Base-by-base conservation (phyloP, 495 filamentous ascomycete species). In the Penicillium turbatum region DNA sequence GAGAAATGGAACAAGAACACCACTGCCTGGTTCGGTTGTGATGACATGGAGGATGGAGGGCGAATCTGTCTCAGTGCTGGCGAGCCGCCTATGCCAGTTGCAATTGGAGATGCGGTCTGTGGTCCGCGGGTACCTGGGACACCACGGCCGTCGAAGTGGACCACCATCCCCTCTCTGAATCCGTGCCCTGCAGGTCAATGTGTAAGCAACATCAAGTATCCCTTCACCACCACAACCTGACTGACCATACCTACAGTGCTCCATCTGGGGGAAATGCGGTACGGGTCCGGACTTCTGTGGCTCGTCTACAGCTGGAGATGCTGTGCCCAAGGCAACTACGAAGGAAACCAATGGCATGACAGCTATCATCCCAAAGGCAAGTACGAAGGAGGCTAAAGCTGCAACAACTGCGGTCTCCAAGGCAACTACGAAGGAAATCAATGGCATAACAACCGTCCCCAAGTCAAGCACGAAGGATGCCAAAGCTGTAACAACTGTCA, bases 71-170 rank as follows among this genome's bases (percentile, higher is more conserved):
- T 63, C 5, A 43, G 51, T 24, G 0, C 49, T 2, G 51, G 60
- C 3, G 38, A 46, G 3, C 54, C 54, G 45, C 53, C 54, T 3
- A 57, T 60, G 60, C 60, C 60, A 17, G 57, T 55, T 3, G 50
- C 60, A 1, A 38, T 60, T 24, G 41, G 40, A 6, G 8, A 48
- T 42, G 53, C 53, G 0, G 48, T 47, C n/a, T 63, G 60, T 47
- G 60, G 60, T 16, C 60, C 60, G 3, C 60, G 57, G 11, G 57
- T 60, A 15, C 57, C 60, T 12, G 57, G 60, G 6, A 55, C 60
- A 10, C 21, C 34, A 8, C 49, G 51, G 12, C 60, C 60, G 2
- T 10, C 1, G 10, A 32, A 37, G 6, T 57, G 48, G 36, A 24
- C 39, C 0, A n/a, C 40, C 4, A 31, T 63, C 6, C 6, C 40